Conservation (phyloP, 2,329 filamentous ascomycete genomes). For the Pyrenophora graminea region DNA sequence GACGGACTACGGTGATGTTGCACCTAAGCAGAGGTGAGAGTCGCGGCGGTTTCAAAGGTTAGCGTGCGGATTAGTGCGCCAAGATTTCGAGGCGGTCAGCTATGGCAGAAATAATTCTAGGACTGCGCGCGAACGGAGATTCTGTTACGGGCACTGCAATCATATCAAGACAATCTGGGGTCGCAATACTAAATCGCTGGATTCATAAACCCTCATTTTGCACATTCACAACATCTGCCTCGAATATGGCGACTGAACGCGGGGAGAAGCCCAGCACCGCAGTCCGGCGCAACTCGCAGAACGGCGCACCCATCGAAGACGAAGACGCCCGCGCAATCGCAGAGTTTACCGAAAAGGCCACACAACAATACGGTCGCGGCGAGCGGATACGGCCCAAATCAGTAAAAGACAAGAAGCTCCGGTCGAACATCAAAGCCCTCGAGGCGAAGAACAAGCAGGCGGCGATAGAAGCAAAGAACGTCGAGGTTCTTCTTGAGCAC, state of each 20-base stretch:
- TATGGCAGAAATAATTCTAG: conserved; percentile 21
- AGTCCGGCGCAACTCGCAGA: conserved; percentile 30
- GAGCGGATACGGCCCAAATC: conserved; percentile 71
- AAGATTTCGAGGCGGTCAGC: conserved; percentile 16
- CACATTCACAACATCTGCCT: background rate
- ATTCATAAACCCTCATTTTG: background rate
- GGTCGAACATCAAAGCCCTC: conserved; percentile 74
- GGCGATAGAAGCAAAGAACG: conserved; percentile 83
- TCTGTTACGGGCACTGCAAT: background rate
- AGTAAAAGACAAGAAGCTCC: conserved; percentile 88
- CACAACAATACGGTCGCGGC: conserved; percentile 83
- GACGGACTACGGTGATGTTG: no score
- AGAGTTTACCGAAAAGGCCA: conserved; percentile 54
- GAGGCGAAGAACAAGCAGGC: conserved; percentile 85
- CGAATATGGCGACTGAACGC: conserved; percentile 30
- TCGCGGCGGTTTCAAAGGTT: no score
- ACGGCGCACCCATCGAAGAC: conserved; percentile 25
- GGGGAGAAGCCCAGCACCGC: conserved; percentile 20
- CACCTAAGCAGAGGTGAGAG: no score
- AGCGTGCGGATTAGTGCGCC: conserved; percentile 1
- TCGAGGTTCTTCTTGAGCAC: conserved; percentile 91
- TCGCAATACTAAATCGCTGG: background rate
- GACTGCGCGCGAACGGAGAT: background rate
- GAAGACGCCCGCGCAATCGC: conserved; percentile 38
- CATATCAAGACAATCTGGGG: background rate